These are phyloP conservation scores for Phoma herbarum DNA, from an alignment of 2,329 filamentous ascomycete species.

Conservation along the genomic window DNA sequence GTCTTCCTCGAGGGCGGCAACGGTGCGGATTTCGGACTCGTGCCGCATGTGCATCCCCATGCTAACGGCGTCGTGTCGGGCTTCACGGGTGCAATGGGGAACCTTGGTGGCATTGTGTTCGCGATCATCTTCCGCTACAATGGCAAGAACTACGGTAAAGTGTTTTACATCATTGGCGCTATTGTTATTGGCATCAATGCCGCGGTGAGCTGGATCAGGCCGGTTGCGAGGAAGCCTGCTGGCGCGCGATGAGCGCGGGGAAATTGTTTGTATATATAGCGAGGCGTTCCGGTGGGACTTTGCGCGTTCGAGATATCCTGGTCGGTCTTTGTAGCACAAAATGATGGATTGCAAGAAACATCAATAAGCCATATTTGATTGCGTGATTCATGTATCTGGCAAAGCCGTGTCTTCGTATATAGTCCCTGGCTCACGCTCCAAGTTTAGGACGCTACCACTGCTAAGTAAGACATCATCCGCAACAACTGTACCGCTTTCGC, in stretches of 20 bases:
- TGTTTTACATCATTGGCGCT: conserved; percentile 81
- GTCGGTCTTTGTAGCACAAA: background rate
- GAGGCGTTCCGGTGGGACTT: conserved; percentile 11
- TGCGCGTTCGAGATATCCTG: conserved; percentile 6
- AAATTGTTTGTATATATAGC: conserved; percentile 2
- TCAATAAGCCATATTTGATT: too few species aligned
- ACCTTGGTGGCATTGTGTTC: conserved; percentile 84
- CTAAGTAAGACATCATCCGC: too few species aligned
- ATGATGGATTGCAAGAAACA: background rate
- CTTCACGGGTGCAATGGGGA: conserved; percentile 79
- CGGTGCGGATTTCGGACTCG: conserved; percentile 82
- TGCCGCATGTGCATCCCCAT: conserved; percentile 82
- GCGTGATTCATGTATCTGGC: too few species aligned
- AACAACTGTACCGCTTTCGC: too few species aligned
- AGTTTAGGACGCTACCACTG: too few species aligned
- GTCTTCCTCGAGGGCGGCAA: conserved; percentile 85
- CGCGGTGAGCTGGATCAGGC: conserved; percentile 68
- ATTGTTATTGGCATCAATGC: conserved; percentile 76
- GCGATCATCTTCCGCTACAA: conserved; percentile 81
- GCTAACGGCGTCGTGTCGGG: conserved; percentile 83
- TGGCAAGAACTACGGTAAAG: conserved; percentile 70
- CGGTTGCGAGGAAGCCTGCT: conserved; percentile 60
- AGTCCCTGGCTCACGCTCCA: too few species aligned
- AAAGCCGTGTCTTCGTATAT: too few species aligned
- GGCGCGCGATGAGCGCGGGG: background rate